Conservation (phyloP, 495 filamentous ascomycete species). For the Podospora pseudocomata region DNA sequence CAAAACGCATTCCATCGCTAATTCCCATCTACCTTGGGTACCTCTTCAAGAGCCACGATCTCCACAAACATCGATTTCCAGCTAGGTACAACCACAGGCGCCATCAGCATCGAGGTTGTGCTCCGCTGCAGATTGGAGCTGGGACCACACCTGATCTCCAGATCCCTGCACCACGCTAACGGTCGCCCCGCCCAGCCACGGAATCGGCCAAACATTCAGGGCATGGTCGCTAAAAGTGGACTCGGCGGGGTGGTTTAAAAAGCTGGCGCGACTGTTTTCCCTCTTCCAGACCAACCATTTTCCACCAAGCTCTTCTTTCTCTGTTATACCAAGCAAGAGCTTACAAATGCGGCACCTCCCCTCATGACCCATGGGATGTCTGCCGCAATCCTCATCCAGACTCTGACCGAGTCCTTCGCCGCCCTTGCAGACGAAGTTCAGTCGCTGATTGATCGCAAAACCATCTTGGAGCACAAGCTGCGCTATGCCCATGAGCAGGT, state of each 20-base stretch:
- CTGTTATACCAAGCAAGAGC: constrained; percentile 7
- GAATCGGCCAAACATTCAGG: constrained; percentile 9
- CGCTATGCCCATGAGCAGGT: constrained; percentile 57
- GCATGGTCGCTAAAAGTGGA: neutral
- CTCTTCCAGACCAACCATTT: constrained; percentile 11
- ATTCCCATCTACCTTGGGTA: neutral
- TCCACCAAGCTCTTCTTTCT: constrained; percentile 4
- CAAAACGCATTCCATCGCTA: neutral
- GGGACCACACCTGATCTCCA: neutral
- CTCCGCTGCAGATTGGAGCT: neutral
- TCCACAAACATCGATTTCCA: neutral
- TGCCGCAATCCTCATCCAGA: constrained; percentile 43
- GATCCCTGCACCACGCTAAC: neutral
- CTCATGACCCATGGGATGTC: constrained; percentile 35
- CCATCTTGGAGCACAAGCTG: constrained; percentile 55
- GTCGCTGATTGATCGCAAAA: constrained; percentile 51
- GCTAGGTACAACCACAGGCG: neutral
- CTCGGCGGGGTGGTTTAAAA: constrained; percentile 10
- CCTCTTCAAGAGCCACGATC: neutral
- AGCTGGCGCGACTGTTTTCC: constrained; percentile 12
- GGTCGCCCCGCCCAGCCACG: neutral
- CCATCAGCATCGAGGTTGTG: neutral
- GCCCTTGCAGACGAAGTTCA: constrained; percentile 58
- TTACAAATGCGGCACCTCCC: constrained; percentile 17
- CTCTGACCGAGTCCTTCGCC: constrained; percentile 59